Conservation (phyloP, 1,139 yeast genomes). For the Suhomyces bokatorum region DNA sequence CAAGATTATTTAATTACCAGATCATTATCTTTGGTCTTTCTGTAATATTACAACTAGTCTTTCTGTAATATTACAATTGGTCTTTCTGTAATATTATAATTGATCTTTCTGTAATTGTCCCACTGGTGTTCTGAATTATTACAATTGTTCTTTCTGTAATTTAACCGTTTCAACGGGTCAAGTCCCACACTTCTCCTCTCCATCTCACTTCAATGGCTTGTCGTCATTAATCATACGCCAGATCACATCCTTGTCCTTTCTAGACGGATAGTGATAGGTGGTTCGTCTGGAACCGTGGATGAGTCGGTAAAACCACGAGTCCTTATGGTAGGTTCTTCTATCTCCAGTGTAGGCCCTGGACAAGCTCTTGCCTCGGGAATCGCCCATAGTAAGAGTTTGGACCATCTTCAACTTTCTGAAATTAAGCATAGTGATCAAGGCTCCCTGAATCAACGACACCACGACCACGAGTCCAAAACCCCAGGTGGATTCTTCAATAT, state of each 20-base stretch:
- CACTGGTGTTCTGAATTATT: no score
- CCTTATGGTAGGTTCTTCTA: conserved; percentile 4
- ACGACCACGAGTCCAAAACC: conserved; percentile 68
- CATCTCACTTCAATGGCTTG: conserved; percentile 6
- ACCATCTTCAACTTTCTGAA: conserved; percentile 54
- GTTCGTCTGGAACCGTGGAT: conserved; percentile 33
- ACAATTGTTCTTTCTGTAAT: no score
- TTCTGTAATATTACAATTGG: no score
- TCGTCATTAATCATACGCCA: conserved; percentile 73
- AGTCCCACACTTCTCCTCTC: no score
- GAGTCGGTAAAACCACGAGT: conserved; percentile 25
- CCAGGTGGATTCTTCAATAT: conserved; percentile 70
- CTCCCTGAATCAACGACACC: conserved; percentile 47
- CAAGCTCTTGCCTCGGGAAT: neutral
- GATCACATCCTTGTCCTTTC: conserved; percentile 56
- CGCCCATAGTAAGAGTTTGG: conserved; percentile 61
- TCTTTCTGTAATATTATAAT: no score
- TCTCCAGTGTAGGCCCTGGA: neutral
- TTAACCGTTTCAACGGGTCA: no score
- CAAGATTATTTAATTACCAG: no score
- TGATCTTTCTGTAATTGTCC: no score
- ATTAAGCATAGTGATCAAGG: conserved; percentile 42
- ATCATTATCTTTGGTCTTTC: no score
- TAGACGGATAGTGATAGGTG: conserved; percentile 38
- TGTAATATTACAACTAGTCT: no score